phyloP scores from a whole-genome alignment of 2,329 filamentous ascomycete species.

The Byssochlamys sp. region DNA sequence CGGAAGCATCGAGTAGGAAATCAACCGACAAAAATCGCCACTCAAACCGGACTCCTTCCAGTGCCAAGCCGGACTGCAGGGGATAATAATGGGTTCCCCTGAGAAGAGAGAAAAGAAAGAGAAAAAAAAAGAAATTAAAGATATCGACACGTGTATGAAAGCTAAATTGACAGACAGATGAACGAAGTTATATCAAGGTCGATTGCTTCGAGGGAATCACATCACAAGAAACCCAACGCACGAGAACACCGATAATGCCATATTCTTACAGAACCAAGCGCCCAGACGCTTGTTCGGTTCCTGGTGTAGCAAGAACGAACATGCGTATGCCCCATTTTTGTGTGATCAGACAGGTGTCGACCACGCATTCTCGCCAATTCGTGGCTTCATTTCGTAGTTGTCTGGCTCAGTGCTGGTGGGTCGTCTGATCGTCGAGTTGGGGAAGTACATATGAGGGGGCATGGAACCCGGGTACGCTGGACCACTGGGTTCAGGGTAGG shows the following conservation, averaged over 20 bases:
- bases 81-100: slow-evolving; percentile 3
- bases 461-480: slow-evolving; percentile 38
- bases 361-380: slow-evolving; percentile 27
- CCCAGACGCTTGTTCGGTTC: not conserved
- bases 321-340: not conserved
- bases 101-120: slow-evolving; percentile 2
- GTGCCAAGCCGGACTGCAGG: slow-evolving; percentile 3
- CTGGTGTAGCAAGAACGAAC: not conserved
- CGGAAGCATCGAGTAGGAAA: slow-evolving; percentile 6
- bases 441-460: slow-evolving; percentile 61
- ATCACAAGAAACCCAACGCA: not conserved
- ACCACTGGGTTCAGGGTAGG: slow-evolving; percentile 64
- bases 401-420: slow-evolving; percentile 67
- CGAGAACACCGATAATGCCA: not conserved
- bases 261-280: not conserved
- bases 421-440: slow-evolving; percentile 57
- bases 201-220: slow-evolving; percentile 15
- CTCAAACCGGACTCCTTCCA: slow-evolving; percentile 5
- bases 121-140: not conserved
- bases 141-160: slow-evolving; percentile 8
- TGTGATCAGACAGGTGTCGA: slow-evolving; percentile 23
- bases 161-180: slow-evolving; percentile 4
- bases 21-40: slow-evolving; percentile 3
- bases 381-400: slow-evolving; percentile 53
- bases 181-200: slow-evolving; percentile 10